These are phyloP conservation scores for Tanacetum coccineum DNA, from an alignment of 129 eudicot genomes.

Conservation along the genomic window DNA sequence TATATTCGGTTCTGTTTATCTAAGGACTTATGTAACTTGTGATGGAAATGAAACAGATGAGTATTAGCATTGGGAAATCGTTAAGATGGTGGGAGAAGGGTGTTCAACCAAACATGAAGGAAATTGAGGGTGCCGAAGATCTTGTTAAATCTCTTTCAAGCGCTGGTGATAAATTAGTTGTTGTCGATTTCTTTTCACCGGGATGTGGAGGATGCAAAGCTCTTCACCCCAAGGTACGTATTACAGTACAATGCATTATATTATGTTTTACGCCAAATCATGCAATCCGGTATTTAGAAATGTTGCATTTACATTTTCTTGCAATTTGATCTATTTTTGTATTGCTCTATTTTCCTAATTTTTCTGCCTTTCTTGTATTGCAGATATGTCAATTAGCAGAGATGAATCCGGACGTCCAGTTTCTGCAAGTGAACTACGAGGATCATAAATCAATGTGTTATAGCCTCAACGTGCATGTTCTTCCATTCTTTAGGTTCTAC, in stretches of 20 bases:
- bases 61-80: conserved; percentile 50
- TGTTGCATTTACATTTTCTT: neutral
- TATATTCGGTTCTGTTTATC: neutral
- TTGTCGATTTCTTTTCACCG: conserved; percentile 75
- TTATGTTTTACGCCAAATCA: too few species aligned
- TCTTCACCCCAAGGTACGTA: conserved; percentile 75
- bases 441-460: conserved; percentile 82
- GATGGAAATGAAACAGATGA: conserved; percentile 37
- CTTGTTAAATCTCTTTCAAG: conserved; percentile 54
- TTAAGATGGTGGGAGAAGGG: conserved; percentile 84
- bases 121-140: conserved; percentile 60
- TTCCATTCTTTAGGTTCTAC: conserved; percentile 79
- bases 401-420: conserved; percentile 77
- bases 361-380: neutral
- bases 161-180: conserved; percentile 67
- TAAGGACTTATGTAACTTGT: neutral
- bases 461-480: conserved; percentile 69
- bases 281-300: neutral
- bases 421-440: conserved; percentile 69
- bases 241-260: neutral
- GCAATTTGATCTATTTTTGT: neutral
- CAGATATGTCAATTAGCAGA: conserved; percentile 85
- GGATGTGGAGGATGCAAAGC: conserved; percentile 92
- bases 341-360: neutral
- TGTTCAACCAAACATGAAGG: conserved; percentile 60